phyloP scores from a whole-genome alignment of 306 rosid genomes.

The Echinosophora koreensis region DNA sequence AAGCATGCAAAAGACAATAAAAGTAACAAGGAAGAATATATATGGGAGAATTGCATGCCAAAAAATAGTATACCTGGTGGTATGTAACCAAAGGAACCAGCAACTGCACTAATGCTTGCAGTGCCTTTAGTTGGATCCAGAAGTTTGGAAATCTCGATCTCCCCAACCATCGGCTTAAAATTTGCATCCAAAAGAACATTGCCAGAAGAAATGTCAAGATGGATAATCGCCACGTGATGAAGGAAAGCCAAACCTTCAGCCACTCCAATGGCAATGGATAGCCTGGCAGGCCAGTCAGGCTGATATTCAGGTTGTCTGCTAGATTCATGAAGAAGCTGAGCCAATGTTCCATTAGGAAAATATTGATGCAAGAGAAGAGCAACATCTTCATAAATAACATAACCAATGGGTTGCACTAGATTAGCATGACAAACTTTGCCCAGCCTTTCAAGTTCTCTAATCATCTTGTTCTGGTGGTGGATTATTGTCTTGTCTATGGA shows the following conservation, averaged over 20 bases:
- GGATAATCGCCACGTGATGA: constrained; percentile 92
- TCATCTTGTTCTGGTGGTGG: constrained; percentile 97
- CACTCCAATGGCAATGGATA: constrained; percentile 87
- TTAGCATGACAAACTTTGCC: constrained; percentile 89
- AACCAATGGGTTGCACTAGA: constrained; percentile 87
- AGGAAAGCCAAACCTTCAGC: constrained; percentile 98
- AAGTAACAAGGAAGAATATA: constrained; percentile 31
- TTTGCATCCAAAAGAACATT: constrained; percentile 89
- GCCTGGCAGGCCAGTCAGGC: constrained; percentile 92
- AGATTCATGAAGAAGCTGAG: constrained; percentile 91
- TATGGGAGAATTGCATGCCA: constrained; percentile 19
- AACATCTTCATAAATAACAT: constrained; percentile 93
- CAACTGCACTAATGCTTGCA: constrained; percentile 97
- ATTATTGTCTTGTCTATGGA: constrained; percentile 95
- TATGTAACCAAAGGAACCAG: constrained; percentile 98
- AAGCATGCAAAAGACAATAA: constrained; percentile 1
- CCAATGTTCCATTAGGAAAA: constrained; percentile 84
- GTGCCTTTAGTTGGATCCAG: constrained; percentile 96
- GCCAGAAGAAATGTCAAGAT: constrained; percentile 92
- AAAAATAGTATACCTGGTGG: constrained; percentile 79
- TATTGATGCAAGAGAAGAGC: constrained; percentile 92
- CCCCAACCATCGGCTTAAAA: constrained; percentile 87
- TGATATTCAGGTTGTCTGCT: constrained; percentile 76
- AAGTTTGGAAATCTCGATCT: constrained; percentile 96
- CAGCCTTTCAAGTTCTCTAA: constrained; percentile 95